Evolutionary conservation across 2,329 filamentous ascomycete genomes (phyloP).

Genomic region (Botrytis medusae): DNA sequence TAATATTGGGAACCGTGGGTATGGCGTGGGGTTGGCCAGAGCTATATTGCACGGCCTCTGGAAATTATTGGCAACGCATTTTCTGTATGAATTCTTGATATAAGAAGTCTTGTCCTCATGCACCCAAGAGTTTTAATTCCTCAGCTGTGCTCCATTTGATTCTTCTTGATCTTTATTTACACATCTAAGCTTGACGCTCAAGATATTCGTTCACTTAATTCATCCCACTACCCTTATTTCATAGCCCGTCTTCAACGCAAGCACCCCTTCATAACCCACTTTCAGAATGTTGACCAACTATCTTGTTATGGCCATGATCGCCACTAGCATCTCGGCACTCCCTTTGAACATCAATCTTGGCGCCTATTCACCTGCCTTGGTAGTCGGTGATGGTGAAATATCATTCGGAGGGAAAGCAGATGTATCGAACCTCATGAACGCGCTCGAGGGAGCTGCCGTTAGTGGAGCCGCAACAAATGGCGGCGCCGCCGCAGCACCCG

Average conservation of each 20-base stretch:
- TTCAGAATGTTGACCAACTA: slow-evolving; percentile 19
- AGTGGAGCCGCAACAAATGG: not conserved
- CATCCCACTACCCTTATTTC: not conserved
- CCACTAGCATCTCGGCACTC: slow-evolving; percentile 20
- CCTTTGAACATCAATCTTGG: slow-evolving; percentile 22
- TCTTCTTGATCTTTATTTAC: slow-evolving; percentile 13
- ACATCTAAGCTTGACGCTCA: slow-evolving; percentile 20
- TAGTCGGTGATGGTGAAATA: slow-evolving; percentile 24
- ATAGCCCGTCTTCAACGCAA: not conserved
- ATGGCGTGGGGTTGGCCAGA: slow-evolving; percentile 1
- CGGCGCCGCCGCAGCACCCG: not conserved
- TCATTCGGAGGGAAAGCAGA: slow-evolving; percentile 21
- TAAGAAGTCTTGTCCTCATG: slow-evolving; percentile 23
- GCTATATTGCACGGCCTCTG: slow-evolving; percentile 12
- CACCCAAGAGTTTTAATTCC: slow-evolving; percentile 20
- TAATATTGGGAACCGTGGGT: not conserved
- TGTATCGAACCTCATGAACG: slow-evolving; percentile 21
- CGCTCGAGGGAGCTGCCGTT: slow-evolving; percentile 16
- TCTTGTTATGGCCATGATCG: slow-evolving; percentile 16
- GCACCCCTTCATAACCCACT: not conserved
- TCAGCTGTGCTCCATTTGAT: slow-evolving; percentile 20
- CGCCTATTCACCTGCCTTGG: slow-evolving; percentile 21
- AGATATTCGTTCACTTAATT: slow-evolving; percentile 7
- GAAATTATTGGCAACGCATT: slow-evolving; percentile 9
- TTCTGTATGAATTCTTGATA: slow-evolving; percentile 11